Evolutionary conservation across 495 filamentous ascomycete genomes (phyloP), one percentile per base, ranked within the genome.

Genomic region (Lasiosphaeria ovina): DNA sequence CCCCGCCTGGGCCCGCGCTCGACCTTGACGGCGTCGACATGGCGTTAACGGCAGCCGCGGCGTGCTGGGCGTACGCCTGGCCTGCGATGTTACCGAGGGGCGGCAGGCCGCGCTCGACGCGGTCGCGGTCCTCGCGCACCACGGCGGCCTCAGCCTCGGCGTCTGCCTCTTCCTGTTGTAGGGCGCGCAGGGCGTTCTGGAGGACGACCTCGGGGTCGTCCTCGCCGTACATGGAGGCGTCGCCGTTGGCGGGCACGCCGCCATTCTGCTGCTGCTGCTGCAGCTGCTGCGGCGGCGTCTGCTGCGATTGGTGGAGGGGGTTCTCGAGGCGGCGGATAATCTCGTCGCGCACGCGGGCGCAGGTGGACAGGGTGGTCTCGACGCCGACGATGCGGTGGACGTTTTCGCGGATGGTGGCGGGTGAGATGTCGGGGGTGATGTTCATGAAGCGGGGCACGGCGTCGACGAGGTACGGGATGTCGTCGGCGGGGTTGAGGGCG

Each of bases 151-250:
- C 72, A 3, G 75, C 76, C 52, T 81, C 78, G 14, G 77, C 78
- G 53, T 79, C 77, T 24, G 77, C 76, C 52, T 81, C 79, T 44
- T 79, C 77, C 58, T 80, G 74, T 56, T 80, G 79, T 47, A 79
- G 67, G 47, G 71, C 71, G 34, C 73, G 75, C 16, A 81, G 68
- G 31, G 79, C 79, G 56, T 80, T 80, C 55, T 79, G 79, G 0
- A 81, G 71, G 14, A 79, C 77, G 2, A 79, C 72, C 17, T 81
- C 79, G 11, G 79, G 76, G 56, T 81, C 79, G n/a, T 80, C 76
- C 17, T 72, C 73, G 34, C 64, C 66, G 63, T 72, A 71, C 40
- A 72, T 52, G 35, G 62, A 44, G 10, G 55, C 51, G 38, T 66
- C 69, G 62, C 64, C 51, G 67, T 57, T 38, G 62, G 52, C 11